A percentile compares a stretch with the other conserved stretches of the same genome.
phyloP scores from a whole-genome alignment of 352 stramenopile genomes.

The Elongisporangium anandrum region DNA sequence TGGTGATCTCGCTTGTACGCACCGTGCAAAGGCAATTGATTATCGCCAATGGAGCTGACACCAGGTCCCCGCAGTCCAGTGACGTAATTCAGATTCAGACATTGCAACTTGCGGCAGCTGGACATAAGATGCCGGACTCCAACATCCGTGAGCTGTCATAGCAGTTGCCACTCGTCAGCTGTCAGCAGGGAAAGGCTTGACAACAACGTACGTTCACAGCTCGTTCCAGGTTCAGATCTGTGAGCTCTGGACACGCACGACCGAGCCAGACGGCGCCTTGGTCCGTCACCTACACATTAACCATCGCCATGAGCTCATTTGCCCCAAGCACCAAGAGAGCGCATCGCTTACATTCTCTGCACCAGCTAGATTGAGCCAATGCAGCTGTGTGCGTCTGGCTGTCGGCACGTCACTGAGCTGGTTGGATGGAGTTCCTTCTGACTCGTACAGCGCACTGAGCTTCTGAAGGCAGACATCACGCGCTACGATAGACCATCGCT shows the following conservation, averaged over 20 bases:
- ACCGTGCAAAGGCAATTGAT: slow-evolving; percentile 50
- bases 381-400: slow-evolving; percentile 3
- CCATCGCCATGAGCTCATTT: neutral
- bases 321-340: neutral
- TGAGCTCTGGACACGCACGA: slow-evolving; percentile 28
- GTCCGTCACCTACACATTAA: slow-evolving; percentile 34
- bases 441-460: neutral
- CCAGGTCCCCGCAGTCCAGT: slow-evolving; percentile 38
- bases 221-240: slow-evolving; percentile 33
- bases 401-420: slow-evolving; percentile 26
- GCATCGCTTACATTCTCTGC: slow-evolving; percentile 38
- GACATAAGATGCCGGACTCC: slow-evolving; percentile 50
- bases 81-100: slow-evolving; percentile 54
- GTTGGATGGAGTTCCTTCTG: slow-evolving; percentile 9
- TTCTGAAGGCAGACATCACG: neutral
- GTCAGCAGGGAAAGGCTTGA: too few species aligned
- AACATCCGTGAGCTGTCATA: slow-evolving; percentile 52
- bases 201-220: slow-evolving; percentile 30
- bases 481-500: neutral
- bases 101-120: slow-evolving; percentile 39
- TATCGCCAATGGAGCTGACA: slow-evolving; percentile 54
- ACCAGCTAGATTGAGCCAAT: slow-evolving; percentile 45
- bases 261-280: slow-evolving; percentile 29
- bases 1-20: neutral
- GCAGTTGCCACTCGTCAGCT: too few species aligned